Base-by-base conservation (phyloP, 148 eudicot genomes). In the Silene conica region DNA sequence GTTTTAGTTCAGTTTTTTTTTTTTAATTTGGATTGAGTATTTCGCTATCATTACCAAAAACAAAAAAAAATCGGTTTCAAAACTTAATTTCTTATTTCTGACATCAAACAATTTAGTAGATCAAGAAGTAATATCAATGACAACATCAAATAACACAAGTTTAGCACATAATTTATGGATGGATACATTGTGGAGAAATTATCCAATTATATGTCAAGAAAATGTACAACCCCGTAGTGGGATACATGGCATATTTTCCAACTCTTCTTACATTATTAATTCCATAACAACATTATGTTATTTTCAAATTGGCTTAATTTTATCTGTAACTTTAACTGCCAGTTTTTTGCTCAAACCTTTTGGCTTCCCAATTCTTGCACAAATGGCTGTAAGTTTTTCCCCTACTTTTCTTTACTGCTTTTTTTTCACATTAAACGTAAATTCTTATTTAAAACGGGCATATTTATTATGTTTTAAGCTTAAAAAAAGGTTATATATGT, bases 331-430 rank as follows among this genome's bases (percentile, higher is more conserved):
- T 68, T 45, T 34, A 19, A 31, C n/a, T 46, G 3, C 57, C n/a
- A 21, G 57, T 1, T 46, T 68, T 28, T 20, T 68, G 31, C 71
- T 68, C 71, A 68, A 48, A 13, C 71, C 71, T 45, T 14, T 21
- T 68, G 71, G 71, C 22, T 48, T 68, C 1, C 71, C 71, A 0
- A 68, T 68, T 68, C 56, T 45, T 46, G 48, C 71, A 8, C 71
- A 68, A 14, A 45, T 68, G 71, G 56, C 56, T 22, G 71, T 68
- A 68, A 68, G 71, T 46, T 68, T 5, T 3, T 45, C 20, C 19
- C 1, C 12, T 26, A 2, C 22, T 0, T 31, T 2, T 13, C 1
- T 46, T 68, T 68, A 12, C 48, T 46, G 43, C 23, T 5, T 7
- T 67, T 66, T 66, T 18, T 12, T 2, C 3, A 14, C 7, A 6